Percentiles rank a stretch among this genome's conserved stretches.
Conservation (phyloP, 2,329 filamentous ascomycete species). For the Epicoccum nigrum region DNA sequence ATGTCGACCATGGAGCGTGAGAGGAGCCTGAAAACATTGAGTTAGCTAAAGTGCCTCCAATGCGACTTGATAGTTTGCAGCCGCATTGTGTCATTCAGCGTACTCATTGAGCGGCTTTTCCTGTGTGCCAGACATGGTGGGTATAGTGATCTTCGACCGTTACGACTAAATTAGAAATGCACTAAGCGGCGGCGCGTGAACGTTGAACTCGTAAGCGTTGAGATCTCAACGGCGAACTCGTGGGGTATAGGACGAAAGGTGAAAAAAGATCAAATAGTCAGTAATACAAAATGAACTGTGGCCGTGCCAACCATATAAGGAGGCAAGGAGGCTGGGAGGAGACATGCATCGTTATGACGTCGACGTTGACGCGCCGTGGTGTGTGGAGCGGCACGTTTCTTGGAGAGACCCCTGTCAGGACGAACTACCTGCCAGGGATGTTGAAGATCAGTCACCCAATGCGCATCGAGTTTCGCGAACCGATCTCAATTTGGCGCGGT, state of each 20-base stretch:
- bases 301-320: conserved; percentile 34
- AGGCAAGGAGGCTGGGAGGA: conserved; percentile 34
- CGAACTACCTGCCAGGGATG: conserved; percentile 30
- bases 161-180: conserved; percentile 24
- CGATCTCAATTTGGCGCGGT: conserved; percentile 21
- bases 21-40: conserved; percentile 53
- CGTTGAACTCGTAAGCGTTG: conserved; percentile 18
- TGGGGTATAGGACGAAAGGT: conserved; percentile 9
- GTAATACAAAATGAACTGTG: conserved; percentile 23
- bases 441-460: conserved; percentile 37
- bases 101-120: conserved; percentile 47
- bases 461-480: conserved; percentile 27
- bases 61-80: neutral
- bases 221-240: conserved; percentile 17
- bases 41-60: neutral
- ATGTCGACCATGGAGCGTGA: conserved; percentile 62
- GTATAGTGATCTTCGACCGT: conserved; percentile 19
- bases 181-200: conserved; percentile 16
- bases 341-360: conserved; percentile 37
- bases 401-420: conserved; percentile 36
- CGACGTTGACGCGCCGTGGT: conserved; percentile 35
- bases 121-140: conserved; percentile 33
- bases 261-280: conserved; percentile 5
- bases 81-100: conserved; percentile 8
- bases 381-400: conserved; percentile 30